Base-by-base conservation (phyloP, 768 basidiomycete species). In the Stropharia rugosoannulata region DNA sequence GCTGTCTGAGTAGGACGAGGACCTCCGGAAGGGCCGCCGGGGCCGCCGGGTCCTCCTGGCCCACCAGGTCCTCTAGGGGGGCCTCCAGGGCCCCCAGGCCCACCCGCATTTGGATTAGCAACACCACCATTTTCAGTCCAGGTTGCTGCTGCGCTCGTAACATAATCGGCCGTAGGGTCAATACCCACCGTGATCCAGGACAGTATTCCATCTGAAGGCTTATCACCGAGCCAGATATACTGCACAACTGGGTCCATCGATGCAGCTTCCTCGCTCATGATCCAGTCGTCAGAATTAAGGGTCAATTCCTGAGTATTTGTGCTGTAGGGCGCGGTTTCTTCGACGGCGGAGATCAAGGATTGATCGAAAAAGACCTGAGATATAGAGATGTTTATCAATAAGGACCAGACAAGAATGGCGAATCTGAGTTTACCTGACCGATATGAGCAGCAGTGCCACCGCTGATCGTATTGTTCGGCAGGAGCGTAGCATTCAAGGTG, bases 341-440 rank as follows among this genome's bases (percentile, higher is more conserved):
- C 45, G 35, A 54, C 44, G 7, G 35, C 15, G 25, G 42, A 11
- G 5, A 25, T 47, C 12, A 54, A 44, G 5, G 11, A 12, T 22
- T 47, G 52, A 32, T 54, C 52, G 44, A 54, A 54, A 44, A 54
- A 54, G 19, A 54, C 44, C 43, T 45, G 22, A 3, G 22, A 13
- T 9, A 45, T 18, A 25, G 43, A 39, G 12, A 39, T 39, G 11
- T 18, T 45, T 25, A 45, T 25, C 38, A 16, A 2, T 16, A 16
- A 39, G 2, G 38, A 22, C 19, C 8, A 10, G 5, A 22, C 12
- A 45, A 19, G 5, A 19, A 45, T 2, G 7, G 7, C 19, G 2
- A 27, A 19, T 22, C 2, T 2, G 1, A 4, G 22, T 25, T 15
- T 19, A 22, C 43, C 43, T 54, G 52, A 11, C 52, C 52, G 10